A percentile compares a stretch with the other conserved stretches of the same genome.
phyloP scores from a whole-genome alignment of 805 yeast species.

The Yamadazyma philogaea region DNA sequence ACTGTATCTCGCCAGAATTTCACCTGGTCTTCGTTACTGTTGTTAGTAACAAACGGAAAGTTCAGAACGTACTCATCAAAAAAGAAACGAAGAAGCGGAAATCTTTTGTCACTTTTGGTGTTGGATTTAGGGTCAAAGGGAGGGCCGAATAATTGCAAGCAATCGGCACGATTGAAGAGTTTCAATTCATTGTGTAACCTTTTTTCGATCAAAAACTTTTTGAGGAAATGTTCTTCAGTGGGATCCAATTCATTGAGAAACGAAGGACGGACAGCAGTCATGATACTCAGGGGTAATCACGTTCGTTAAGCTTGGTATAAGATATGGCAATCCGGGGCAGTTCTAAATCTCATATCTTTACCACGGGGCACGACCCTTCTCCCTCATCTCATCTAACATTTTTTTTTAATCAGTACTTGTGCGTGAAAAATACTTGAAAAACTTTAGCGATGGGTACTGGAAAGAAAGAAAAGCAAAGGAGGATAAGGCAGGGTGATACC shows the following conservation, averaged over 20 bases:
- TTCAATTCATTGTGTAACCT: conserved; percentile 64
- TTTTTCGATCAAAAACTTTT: conserved; percentile 69
- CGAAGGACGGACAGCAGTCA: neutral
- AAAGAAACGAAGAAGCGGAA: conserved; percentile 70
- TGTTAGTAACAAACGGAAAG: conserved; percentile 69
- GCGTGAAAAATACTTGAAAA: conserved; percentile 2
- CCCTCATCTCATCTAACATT: conserved; percentile 9
- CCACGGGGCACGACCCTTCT: conserved; percentile 2
- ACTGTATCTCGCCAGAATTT: conserved; percentile 74
- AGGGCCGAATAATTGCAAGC: conserved; percentile 68
- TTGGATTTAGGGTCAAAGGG: conserved; percentile 54
- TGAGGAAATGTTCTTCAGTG: conserved; percentile 80
- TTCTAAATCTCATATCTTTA: neutral
- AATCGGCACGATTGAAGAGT: conserved; percentile 53
- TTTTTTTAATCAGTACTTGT: conserved; percentile 1
- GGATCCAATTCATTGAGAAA: conserved; percentile 40
- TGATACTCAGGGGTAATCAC: neutral
- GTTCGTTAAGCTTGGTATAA: neutral
- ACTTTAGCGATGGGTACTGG: conserved; percentile 72
- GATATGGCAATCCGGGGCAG: neutral
- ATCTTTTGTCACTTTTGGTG: conserved; percentile 17
- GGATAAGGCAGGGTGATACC: conserved; percentile 75
- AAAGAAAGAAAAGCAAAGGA: conserved; percentile 86
- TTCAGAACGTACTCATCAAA: conserved; percentile 59
- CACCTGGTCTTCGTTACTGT: conserved; percentile 44